phyloP scores from a whole-genome alignment of 73 alveolate genomes.

The Paramecium tetraurelia region DNA sequence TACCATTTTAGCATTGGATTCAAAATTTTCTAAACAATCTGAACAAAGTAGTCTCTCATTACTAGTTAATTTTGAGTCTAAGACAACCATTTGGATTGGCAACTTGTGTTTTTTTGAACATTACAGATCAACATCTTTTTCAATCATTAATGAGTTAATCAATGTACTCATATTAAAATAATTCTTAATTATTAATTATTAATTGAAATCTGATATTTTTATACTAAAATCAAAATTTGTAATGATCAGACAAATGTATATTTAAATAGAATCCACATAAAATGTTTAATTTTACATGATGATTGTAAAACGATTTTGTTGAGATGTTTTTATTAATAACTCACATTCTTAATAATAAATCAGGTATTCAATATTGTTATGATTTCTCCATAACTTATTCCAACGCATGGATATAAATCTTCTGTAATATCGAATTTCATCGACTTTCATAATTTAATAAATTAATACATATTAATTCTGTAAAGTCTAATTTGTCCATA shows the following conservation, averaged over 20 bases:
- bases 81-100: not conserved
- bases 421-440: not conserved
- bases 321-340: too few species aligned
- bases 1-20: not conserved
- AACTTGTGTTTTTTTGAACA: not conserved
- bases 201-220: not conserved
- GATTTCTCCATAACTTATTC: not conserved
- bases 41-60: not conserved
- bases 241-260: not conserved
- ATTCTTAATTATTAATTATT: not conserved
- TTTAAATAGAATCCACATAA: not conserved
- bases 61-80: not conserved
- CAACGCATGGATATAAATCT: not conserved
- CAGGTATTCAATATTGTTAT: not conserved
- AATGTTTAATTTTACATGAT: not conserved
- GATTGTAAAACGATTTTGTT: not conserved
- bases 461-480: not conserved
- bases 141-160: not conserved
- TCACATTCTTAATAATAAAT: not conserved
- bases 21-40: not conserved
- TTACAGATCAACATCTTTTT: not conserved
- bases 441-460: not conserved
- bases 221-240: not conserved
- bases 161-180: not conserved
- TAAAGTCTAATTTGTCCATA: not conserved